Base-by-base conservation (phyloP, 176 grass and related monocot genomes). In the Eremochloa ophiuroides region DNA sequence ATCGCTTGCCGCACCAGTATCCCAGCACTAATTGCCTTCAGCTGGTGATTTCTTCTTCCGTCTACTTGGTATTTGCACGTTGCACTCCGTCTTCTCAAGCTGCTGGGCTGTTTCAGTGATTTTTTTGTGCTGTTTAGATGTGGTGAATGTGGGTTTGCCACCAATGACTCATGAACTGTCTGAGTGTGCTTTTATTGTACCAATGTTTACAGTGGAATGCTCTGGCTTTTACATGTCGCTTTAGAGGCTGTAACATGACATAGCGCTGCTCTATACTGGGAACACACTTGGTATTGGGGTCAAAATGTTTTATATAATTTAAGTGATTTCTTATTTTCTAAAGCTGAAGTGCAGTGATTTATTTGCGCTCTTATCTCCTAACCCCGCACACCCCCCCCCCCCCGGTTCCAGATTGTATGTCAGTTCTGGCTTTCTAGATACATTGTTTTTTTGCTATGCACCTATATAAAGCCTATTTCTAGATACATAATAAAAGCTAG, bases 1-100 rank as follows among this genome's bases (percentile, higher is more conserved):
- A 76, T 62, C 0, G 0, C 50, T 71, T 43, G 26, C 28, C 0
- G 16, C 62, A 26, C 33, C 15, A 28, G n/a, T 68, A 39, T 10
- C 51, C 51, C 9, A 4, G 28, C 15, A 43, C 75, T 53, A 25
- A 63, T 56, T 71, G 14, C 30, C 62, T 22, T 46, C 46, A 72
- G 44, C 73, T 67, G 44, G 46, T 78, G 61, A 37, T 75, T 61
- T 87, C 48, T 75, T 66, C 34, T 62, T 75, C 44, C 73, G 25
- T 59, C 13, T 66, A 13, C 34, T 10, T 1, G 59, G 72, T 85
- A 62, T 42, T 46, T 39, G 6, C 23, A 4, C 20, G 4, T 42
- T 28, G 30, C 27, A 20, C 30, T 17, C n/a, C 31, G 20, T 28
- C 33, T 56, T 25, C 75, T 84, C 74, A 10, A 35, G 27, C 35